These are phyloP conservation scores for Pythium apleroticum DNA, from an alignment of 352 stramenopile genomes.

Conservation along the genomic window DNA sequence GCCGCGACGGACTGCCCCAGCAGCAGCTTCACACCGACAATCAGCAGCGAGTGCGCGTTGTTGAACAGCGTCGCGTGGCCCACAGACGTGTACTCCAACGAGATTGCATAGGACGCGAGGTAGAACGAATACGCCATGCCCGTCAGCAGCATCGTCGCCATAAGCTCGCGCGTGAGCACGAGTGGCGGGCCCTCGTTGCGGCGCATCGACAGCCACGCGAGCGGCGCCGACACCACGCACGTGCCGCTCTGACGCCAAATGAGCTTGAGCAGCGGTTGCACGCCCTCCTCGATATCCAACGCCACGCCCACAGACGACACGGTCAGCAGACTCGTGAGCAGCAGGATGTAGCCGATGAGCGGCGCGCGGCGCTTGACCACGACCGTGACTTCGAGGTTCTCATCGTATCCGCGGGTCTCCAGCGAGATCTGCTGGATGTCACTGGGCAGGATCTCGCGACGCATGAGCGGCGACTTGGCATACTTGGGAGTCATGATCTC, in stretches of 20 bases:
- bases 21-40: slow-evolving; percentile 73
- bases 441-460: slow-evolving; percentile 49
- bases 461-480: slow-evolving; percentile 13
- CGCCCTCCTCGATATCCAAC: slow-evolving; percentile 60
- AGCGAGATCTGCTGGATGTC: slow-evolving; percentile 76
- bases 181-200: slow-evolving; percentile 30
- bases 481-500: slow-evolving; percentile 24
- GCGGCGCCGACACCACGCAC: slow-evolving; percentile 49
- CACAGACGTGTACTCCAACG: slow-evolving; percentile 70
- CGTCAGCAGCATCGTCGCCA: slow-evolving; percentile 44
- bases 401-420: slow-evolving; percentile 65
- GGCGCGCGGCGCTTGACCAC: slow-evolving; percentile 67
- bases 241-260: slow-evolving; percentile 84
- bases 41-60: slow-evolving; percentile 77
- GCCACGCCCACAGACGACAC: slow-evolving; percentile 78
- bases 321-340: slow-evolving; percentile 68
- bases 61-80: slow-evolving; percentile 84
- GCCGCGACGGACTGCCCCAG: slow-evolving; percentile 54
- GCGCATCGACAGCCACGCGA: slow-evolving; percentile 44
- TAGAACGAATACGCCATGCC: slow-evolving; percentile 72
- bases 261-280: slow-evolving; percentile 80
- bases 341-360: slow-evolving; percentile 66
- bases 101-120: slow-evolving; percentile 67
- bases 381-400: slow-evolving; percentile 71
- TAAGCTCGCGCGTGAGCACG: slow-evolving; percentile 32